Base-by-base conservation (phyloP, 345 rosid genomes). In the Carallia brachiata region DNA sequence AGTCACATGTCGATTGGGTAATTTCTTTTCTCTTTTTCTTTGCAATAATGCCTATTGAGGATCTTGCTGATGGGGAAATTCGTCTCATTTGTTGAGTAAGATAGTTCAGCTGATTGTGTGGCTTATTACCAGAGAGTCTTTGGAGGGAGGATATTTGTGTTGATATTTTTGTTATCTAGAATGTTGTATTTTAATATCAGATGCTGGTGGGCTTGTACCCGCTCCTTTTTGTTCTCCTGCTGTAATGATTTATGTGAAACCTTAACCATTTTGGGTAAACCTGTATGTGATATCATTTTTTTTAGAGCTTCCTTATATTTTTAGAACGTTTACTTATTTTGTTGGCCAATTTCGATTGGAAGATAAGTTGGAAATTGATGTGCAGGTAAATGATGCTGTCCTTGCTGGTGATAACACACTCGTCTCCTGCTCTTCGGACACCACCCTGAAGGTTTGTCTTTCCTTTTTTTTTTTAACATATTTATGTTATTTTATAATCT, bases 1-100 rank as follows among this genome's bases (percentile, higher is more conserved):
- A 96, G 80, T 96, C 99, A 19, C 99, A 96, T 82, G 97, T 92
- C 66, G 99, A 96, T 83, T 96, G 99, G 99, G 99, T 96, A 87
- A 75, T 16, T 36, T 32, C 27, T 79, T 68, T 64, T 50, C 4
- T 55, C 10, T 19, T 48, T 70, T 67, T 50, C 66, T 27, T 59
- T n/a, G 13, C 39, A 37, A 16, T 47, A 54, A 48, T 19, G 18
- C 5, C 62, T 9, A 23, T n/a, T 17, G 7, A 23, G 63, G 48
- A 6, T 55, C 59, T 53, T 23, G 27, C 52, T 32, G 69, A 48
- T 39, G 66, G 32, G 37, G 18, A 15, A 37, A 23, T 64, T 36
- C 8, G 2, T 6, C 5, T 18, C 3, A 23, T 18, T 32, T 50
- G 47, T 50, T 65, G 56, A 50, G 16, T 30, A 31, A 53, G 44